These are phyloP conservation scores for Neofusicoccum umdonicola DNA, from an alignment of 2,329 filamentous ascomycete genomes.

Conservation along the genomic window DNA sequence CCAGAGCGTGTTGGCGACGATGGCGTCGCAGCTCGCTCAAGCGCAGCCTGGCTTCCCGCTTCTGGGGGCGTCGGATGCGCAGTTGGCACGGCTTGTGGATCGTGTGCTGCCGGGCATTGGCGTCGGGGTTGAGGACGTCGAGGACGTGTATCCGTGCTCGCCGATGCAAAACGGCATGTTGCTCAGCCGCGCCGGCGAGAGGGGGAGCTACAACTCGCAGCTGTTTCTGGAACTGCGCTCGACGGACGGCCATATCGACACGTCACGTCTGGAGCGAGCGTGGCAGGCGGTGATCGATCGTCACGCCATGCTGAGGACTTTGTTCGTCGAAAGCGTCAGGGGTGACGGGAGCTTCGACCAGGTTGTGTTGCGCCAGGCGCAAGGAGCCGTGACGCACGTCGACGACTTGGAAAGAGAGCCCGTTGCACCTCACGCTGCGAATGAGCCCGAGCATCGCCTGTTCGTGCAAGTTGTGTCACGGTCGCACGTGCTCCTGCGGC, in stretches of 20 bases:
- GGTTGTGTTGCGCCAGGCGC: slow-evolving; percentile 21
- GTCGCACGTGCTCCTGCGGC: slow-evolving; percentile 21
- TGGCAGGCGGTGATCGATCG: slow-evolving; percentile 37
- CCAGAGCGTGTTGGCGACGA: slow-evolving; percentile 30
- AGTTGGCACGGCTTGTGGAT: not conserved
- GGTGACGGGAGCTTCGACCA: slow-evolving; percentile 34
- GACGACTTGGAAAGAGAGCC: slow-evolving; percentile 22
- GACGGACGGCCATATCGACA: slow-evolving; percentile 20
- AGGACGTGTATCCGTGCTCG: slow-evolving; percentile 15
- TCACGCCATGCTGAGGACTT: slow-evolving; percentile 31
- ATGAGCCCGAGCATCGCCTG: slow-evolving; percentile 39
- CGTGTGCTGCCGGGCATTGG: not conserved
- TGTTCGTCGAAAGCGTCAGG: slow-evolving; percentile 35
- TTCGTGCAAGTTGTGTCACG: not conserved
- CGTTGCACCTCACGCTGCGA: slow-evolving; percentile 20
- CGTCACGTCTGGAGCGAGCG: slow-evolving; percentile 29
- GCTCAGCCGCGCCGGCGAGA: slow-evolving; percentile 1
- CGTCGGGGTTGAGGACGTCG: slow-evolving; percentile 22
- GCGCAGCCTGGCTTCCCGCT: not conserved
- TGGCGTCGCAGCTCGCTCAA: slow-evolving; percentile 24
- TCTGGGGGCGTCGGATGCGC: not conserved
- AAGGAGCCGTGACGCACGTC: slow-evolving; percentile 22
- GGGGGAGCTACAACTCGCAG: slow-evolving; percentile 8
- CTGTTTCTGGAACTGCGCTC: not conserved
- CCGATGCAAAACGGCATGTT: slow-evolving; percentile 17